Evolutionary conservation across 2,329 filamentous ascomycete genomes (phyloP).

Genomic region (Decorospora gaudefroyi): DNA sequence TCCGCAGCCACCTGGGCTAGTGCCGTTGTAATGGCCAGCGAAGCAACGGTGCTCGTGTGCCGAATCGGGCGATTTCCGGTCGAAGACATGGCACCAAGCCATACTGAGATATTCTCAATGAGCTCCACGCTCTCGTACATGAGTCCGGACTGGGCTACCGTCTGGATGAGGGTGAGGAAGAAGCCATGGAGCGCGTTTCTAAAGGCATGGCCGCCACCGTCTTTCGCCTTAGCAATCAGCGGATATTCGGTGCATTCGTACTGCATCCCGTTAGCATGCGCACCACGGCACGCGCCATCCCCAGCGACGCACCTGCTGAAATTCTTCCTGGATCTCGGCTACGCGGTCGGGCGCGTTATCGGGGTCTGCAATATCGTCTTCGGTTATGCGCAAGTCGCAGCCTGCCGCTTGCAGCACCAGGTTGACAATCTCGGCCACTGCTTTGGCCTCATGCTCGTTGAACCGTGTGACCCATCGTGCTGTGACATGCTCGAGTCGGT

Average conservation of each 20-base stretch:
- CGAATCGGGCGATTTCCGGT: constrained; percentile 86
- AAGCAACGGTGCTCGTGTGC: constrained; percentile 87
- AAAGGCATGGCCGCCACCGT: constrained; percentile 76
- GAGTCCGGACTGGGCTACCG: constrained; percentile 79
- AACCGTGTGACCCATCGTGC: constrained; percentile 63
- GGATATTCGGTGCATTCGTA: constrained; percentile 89
- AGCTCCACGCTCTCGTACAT: constrained; percentile 77
- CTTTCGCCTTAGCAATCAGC: constrained; percentile 78
- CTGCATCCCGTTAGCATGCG: constrained; percentile 43
- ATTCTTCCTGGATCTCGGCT: constrained; percentile 83
- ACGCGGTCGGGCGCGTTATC: constrained; percentile 82
- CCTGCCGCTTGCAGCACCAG: constrained; percentile 71
- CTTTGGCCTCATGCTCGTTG: constrained; percentile 58
- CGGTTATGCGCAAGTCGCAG: constrained; percentile 76
- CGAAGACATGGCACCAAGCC: constrained; percentile 90
- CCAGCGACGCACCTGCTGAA: constrained; percentile 68
- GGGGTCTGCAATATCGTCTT: constrained; percentile 84
- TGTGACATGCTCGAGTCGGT: constrained; percentile 60
- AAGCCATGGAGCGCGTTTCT: constrained; percentile 77
- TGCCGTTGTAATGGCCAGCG: constrained; percentile 76
- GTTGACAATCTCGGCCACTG: constrained; percentile 64
- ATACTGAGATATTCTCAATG: constrained; percentile 85
- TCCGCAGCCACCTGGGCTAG: constrained; percentile 74
- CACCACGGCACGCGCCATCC: no score
- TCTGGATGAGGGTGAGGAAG: constrained; percentile 73